Evolutionary conservation across 805 yeast genomes (phyloP), one percentile per base, ranked within the genome.

Genomic region (Wickerhamiella cacticola): DNA sequence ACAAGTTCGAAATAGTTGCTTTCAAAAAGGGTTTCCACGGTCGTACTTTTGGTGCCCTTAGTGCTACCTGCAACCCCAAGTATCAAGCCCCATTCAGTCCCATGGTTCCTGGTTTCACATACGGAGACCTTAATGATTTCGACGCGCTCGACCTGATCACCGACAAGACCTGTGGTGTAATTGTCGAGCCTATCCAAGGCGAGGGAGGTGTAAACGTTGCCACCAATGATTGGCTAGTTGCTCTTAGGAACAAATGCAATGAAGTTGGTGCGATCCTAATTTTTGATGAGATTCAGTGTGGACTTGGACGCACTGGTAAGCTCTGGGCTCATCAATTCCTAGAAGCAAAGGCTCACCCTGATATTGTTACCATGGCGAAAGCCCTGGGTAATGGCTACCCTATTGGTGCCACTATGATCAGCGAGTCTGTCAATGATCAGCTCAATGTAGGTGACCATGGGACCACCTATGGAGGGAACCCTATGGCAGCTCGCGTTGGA

Each of bases 311-410:
- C 63, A 73, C 94, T 0, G 97, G 97, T 40, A 74, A 76, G 52
- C 68, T 92, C 35, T 89, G 98, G 98, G 95, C 96, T 0, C 98
- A 89, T 62, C 70, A 78, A 36, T 69, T 74, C 50, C 68, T 82
- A 44, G 88, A 92, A 34, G 63, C 69, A 42, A 83, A 78, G 50
- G 95, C 92, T 0, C 95, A 86, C 60, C 98, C 98, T 2, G 98
- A 92, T 64, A 85, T 92, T 50, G 63, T 89, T 40, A 89, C 97
- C 18, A 76, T 80, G 74, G 98, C 98, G 43, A 92, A 92, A 65
- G 96, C 97, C 2, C 70, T 92, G 41, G 98, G 97, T 52, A 92
- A 89, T 61, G 98, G 98, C 12, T 85, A 76, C 70, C 98, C 98
- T 26, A 81, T 92, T 56, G 95, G 94, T 48, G 98, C 96, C 4